phyloP scores from a whole-genome alignment of 176 grass and related monocot species.

The Carex cristatella region DNA sequence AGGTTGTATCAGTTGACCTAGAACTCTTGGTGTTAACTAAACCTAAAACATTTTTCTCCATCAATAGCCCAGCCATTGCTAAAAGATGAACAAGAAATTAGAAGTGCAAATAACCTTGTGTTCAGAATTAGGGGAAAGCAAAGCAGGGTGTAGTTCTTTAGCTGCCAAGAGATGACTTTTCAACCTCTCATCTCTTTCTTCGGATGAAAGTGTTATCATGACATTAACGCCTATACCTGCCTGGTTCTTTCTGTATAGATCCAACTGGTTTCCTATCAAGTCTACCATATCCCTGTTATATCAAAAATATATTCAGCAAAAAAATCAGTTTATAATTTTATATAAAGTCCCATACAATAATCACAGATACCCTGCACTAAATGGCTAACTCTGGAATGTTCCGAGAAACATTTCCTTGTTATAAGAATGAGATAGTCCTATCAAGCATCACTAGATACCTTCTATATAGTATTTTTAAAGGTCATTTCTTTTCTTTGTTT shows the following conservation, averaged over 20 bases:
- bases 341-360: background rate
- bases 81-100: slow-evolving; percentile 6
- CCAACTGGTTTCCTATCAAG: slow-evolving; percentile 76
- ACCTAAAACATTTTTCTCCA: slow-evolving; percentile 3
- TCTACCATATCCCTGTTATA: slow-evolving; percentile 76
- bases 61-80: background rate
- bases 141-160: slow-evolving; percentile 86
- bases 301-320: background rate
- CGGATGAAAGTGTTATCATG: slow-evolving; percentile 83
- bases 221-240: slow-evolving; percentile 68
- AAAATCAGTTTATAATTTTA: background rate
- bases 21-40: background rate
- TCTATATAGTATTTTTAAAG: background rate
- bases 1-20: background rate
- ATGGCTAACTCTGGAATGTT: background rate
- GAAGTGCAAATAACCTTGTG: slow-evolving; percentile 51
- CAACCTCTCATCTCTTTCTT: slow-evolving; percentile 93
- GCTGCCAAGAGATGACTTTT: slow-evolving; percentile 81
- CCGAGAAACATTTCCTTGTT: background rate
- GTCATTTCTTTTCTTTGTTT: background rate
- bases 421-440: background rate
- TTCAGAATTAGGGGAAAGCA: slow-evolving; percentile 88
- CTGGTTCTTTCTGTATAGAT: slow-evolving; percentile 87
- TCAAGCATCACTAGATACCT: background rate
- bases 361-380: background rate